Evolutionary conservation across 2,329 filamentous ascomycete species (phyloP), one percentile per base, ranked within the genome.

Genomic region (Phyllosticta citriasiana): DNA sequence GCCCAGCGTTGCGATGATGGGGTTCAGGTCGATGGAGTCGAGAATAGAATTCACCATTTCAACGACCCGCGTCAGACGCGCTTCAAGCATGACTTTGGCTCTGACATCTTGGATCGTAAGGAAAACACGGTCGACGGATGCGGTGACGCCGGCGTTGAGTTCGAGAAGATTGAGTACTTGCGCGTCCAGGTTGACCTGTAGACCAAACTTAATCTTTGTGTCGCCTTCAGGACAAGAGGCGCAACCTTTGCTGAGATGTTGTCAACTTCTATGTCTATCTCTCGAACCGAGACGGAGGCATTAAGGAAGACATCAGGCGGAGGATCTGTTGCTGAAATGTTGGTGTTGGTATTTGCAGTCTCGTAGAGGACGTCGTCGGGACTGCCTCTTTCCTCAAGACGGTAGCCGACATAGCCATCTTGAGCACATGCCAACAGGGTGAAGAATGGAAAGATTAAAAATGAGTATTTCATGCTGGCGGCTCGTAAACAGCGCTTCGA

Each of bases 251-350:
- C 83, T 1, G 81, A 83, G 60, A 85, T 76, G 66, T 85, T 84
- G 63, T 82, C 75, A 12, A 85, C 83, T 56, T 80, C 76, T 61
- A 86, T 78, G 69, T 78, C 76, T 71, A 86, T 85, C 67, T 82
- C 78, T 64, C 81, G 80, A 7, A 86, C 81, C 58, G 76, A 77
- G 0, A 85, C 79, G 1, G 77, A 79, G 8, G 83, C 83, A 65
- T 85, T 85, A 59, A 86, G 78, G 64, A 80, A 83, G 19, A 85
- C 82, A 65, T 86, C 83, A 2, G 83, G 83, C 54, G 78, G 75
- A 0, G 76, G 72, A 24, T 74, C 69, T 0, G 78, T 74, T 1
- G 73, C 67, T 6, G 74, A 75, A 22, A 78, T 66, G 55, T 77
- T 78, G 1, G 73, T 67, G 4, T 71, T 69, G 0, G 81, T 84